Base-by-base conservation (phyloP, 1,284 basidiomycete species). In the Filobasidium uniguttulatum region DNA sequence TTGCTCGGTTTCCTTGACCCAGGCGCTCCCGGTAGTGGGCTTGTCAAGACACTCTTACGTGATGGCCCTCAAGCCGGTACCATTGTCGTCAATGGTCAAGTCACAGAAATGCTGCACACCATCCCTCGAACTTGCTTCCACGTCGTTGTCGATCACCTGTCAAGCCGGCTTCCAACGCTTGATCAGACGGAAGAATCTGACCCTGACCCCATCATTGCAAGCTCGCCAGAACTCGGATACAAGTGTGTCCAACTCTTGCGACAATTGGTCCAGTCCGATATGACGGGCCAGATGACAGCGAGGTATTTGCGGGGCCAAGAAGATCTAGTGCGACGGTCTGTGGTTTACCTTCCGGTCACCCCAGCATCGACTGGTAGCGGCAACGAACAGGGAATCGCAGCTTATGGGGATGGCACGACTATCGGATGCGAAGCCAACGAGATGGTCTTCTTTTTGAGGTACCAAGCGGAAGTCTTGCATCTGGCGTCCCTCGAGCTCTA, bases 401-500 rank as follows among this genome's bases (percentile, higher is more conserved):
- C 77, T 26, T 88, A 83, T 60, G 71, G 73, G 12, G 85, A 90
- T 58, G 81, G 85, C 5, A 75, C 60, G 28, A 74, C 78, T 17
- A 73, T 88, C n/a, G 69, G 74, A 29, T 87, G 88, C 1, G 84
- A 82, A 1, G 80, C 85, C 17, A 72, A 80, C 2, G 76, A 79
- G 0, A 70, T 94, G 17, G 77, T 80, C 33, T 77, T 88, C 0
- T 90, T 85, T 73, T 73, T 97, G 22, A 80, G 82, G 33, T 74
- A 86, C 46, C 81, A 87, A 37, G 83, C 87, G 1, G 85, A 81
- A 69, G 78, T 97, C 22, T 77, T 97, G 51, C 83, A 93, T 55
- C 77, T 86, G 22, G 81, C 83, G 6, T 87, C 91, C 0, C 74
- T 98, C 23, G 94, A 98, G 62, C 71, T 96, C 12, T 91, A 93